Base-by-base conservation (phyloP, 2,329 filamentous ascomycete species). In the Penicillium occitanis region DNA sequence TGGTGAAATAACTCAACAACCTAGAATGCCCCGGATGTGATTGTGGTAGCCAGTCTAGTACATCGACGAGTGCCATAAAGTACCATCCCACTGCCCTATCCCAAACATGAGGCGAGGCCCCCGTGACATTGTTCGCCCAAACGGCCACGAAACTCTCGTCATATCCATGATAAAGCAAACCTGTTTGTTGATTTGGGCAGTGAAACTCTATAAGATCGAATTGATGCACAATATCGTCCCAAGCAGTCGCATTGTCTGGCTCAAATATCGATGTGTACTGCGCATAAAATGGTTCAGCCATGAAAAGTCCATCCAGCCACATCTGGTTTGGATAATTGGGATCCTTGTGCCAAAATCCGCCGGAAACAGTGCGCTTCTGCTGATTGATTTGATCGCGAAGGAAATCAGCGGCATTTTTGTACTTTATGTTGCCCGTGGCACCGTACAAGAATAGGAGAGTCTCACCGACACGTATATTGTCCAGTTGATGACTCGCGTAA, bases 291-390 rank as follows among this genome's bases (percentile, higher is more conserved):
- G 51, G 51, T 11, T 55, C 51, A 14, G 51, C 51, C 17, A 55
- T 55, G 30, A 35, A 55, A n/a, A 55, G 51, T 35, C 51, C 51
- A 19, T 55, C 30, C 30, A 55, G 30, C 30, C 51, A 55, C 51
- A 55, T 55, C 51, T 55, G 50, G 28, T 55, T 55, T 35, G 51
- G 30, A 35, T 55, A 55, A 35, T 55, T 35, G 51, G 30, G 28
- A 22, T 55, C 51, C n/a, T 55, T 55, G 51, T 55, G 28, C 30
- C 17, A 55, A n/a, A 55, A 14, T n/a, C 30, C 51, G n/a, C 51
- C 50, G 17, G 51, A 55, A 7, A 55, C 51, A 35, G 51, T 35
- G 28, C 51, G 51, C 30, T 53, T 53, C 5, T 55, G 51, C 30
- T 55, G 28, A 22, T 55, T 55, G n/a, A 35, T 33, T 55, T 35